Conservation (phyloP, 2,329 filamentous ascomycete genomes). For the Emmonsia crescens region DNA sequence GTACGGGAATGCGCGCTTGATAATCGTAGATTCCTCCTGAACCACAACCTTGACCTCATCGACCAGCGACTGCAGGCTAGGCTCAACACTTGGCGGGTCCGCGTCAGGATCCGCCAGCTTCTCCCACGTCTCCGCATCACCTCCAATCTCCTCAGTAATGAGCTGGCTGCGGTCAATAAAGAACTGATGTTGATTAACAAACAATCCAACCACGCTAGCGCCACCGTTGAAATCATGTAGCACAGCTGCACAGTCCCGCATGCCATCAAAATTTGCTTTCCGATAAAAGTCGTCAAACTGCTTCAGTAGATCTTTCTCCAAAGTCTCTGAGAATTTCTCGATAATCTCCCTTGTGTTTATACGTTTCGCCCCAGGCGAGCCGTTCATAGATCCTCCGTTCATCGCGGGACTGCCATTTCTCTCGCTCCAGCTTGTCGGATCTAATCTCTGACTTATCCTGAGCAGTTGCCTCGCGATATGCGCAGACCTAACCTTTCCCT, state of each 20-base stretch:
- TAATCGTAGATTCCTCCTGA: conserved; percentile 94
- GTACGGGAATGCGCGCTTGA: conserved; percentile 91
- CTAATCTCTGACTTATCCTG: conserved; percentile 84
- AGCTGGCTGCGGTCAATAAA: conserved; percentile 95
- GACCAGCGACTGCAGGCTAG: conserved; percentile 78
- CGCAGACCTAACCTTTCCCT: conserved; percentile 88
- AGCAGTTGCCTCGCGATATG: conserved; percentile 88
- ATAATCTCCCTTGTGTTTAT: conserved; percentile 73
- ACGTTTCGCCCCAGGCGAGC: conserved; percentile 29
- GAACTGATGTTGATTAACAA: conserved; percentile 98
- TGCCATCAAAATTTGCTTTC: conserved; percentile 90
- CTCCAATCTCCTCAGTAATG: conserved; percentile 67
- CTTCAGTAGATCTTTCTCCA: conserved; percentile 89
- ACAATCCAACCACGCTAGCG: conserved; percentile 85
- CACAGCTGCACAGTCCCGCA: conserved; percentile 93
- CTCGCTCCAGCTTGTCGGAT: conserved; percentile 59
- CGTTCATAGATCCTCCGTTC: conserved; percentile 33
- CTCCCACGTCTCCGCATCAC: conserved; percentile 60
- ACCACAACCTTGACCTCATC: conserved; percentile 94
- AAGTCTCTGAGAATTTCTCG: conserved; percentile 89
- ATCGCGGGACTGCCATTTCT: conserved; percentile 44
- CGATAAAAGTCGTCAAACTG: conserved; percentile 97
- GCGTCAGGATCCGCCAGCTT: conserved; percentile 87
- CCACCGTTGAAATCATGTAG: conserved; percentile 93
- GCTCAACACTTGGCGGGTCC: conserved; percentile 82